A percentile compares a stretch with the other conserved stretches of the same genome.
Evolutionary conservation across 768 basidiomycete species (phyloP).

Genomic region (Hemileccinum impolitum): DNA sequence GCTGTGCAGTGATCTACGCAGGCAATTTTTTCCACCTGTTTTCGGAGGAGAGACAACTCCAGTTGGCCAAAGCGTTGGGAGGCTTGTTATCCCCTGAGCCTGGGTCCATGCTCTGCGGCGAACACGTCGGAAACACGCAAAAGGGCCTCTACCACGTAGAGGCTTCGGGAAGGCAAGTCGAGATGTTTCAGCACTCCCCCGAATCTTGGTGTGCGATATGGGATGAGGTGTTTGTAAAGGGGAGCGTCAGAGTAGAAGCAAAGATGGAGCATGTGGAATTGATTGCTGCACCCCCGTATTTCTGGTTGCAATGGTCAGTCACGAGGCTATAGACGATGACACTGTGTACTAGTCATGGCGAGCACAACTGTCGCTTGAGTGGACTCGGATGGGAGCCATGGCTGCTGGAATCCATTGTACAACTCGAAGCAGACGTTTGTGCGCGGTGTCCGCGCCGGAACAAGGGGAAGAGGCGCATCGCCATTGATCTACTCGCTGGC

Average conservation of each 20-base stretch:
- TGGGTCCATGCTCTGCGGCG: slow-evolving; percentile 34
- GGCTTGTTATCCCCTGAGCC: slow-evolving; percentile 28
- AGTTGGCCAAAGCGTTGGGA: slow-evolving; percentile 26
- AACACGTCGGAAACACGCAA: slow-evolving; percentile 18
- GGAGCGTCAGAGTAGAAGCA: slow-evolving; percentile 5
- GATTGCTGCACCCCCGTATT: not conserved
- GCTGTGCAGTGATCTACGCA: too few relatives aligned
- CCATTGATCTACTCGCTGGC: too few relatives aligned
- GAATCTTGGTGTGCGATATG: slow-evolving; percentile 37
- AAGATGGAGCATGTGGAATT: not conserved
- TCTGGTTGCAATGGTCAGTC: slow-evolving; percentile 25
- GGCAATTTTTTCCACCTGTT: too few relatives aligned
- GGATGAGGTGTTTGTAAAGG: slow-evolving; percentile 33
- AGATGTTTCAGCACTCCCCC: slow-evolving; percentile 31
- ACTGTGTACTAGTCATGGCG: too few relatives aligned
- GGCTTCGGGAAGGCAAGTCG: not conserved
- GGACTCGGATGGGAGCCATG: too few relatives aligned
- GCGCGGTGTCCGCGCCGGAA: too few relatives aligned
- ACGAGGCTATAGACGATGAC: slow-evolving; percentile 20
- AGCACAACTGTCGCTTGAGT: too few relatives aligned
- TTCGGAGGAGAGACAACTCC: slow-evolving; percentile 24
- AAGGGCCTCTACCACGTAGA: not conserved
- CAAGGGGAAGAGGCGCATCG: too few relatives aligned
- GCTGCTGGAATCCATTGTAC: too few relatives aligned
- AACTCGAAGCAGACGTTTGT: too few relatives aligned